These are phyloP conservation scores for Hordeum pubiflorum DNA, from an alignment of 202 grass and related monocot species.

Conservation along the genomic window DNA sequence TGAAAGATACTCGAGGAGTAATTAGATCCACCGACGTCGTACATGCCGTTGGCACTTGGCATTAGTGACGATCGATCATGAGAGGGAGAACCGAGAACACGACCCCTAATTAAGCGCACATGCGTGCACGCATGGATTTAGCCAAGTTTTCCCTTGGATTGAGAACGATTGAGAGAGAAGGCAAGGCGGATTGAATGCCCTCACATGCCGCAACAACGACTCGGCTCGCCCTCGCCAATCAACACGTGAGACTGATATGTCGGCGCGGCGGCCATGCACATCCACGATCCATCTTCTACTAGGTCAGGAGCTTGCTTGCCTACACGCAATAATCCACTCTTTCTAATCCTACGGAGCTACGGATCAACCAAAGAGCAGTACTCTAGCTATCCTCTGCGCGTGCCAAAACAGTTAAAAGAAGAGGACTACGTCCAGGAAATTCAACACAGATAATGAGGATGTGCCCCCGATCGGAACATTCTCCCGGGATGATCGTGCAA, in stretches of 20 bases:
- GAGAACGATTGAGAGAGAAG: not conserved
- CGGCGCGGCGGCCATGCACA: not conserved
- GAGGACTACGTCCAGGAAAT: not conserved
- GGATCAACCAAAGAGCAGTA: too few relatives aligned
- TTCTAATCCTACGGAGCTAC: not conserved
- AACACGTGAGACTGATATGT: not conserved
- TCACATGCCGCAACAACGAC: slow-evolving; percentile 17
- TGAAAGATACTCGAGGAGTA: not conserved
- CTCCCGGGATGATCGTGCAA: not conserved
- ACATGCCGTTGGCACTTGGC: not conserved
- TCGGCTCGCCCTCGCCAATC: not conserved
- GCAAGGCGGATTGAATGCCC: slow-evolving; percentile 18
- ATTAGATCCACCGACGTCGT: not conserved
- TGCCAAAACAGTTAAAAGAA: too few relatives aligned
- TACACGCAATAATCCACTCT: not conserved
- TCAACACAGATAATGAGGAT: not conserved
- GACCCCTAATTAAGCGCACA: not conserved
- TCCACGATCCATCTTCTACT: too few relatives aligned
- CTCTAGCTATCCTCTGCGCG: too few relatives aligned
- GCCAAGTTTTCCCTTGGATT: not conserved
- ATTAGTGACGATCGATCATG: not conserved
- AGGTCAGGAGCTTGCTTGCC: too few relatives aligned
- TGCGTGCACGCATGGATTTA: not conserved
- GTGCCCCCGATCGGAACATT: not conserved
- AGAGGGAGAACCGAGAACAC: not conserved